These are phyloP conservation scores for Diaporthe aspalathi DNA, from an alignment of 2,329 filamentous ascomycete species.

Conservation along the genomic window DNA sequence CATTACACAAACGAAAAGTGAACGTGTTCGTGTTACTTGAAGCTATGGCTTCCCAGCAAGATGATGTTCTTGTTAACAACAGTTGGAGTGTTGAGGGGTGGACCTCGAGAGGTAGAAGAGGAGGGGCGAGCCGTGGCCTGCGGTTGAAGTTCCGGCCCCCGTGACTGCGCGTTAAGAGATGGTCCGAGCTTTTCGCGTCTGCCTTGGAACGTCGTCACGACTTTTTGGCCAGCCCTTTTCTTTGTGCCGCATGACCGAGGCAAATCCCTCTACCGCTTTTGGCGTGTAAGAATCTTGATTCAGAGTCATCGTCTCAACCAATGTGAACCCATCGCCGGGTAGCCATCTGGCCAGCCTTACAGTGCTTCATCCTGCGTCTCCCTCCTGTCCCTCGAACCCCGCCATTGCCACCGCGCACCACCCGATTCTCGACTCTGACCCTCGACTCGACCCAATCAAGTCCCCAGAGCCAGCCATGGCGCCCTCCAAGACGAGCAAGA, in stretches of 20 bases:
- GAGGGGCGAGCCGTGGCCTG: too few relatives aligned
- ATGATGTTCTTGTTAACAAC: too few relatives aligned
- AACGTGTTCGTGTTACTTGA: neutral
- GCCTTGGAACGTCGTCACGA: slow-evolving; percentile 33
- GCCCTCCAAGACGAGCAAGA: slow-evolving; percentile 32
- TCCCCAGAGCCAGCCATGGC: slow-evolving; percentile 28
- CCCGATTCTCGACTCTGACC: neutral
- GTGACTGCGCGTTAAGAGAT: slow-evolving; percentile 38
- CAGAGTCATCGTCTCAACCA: neutral
- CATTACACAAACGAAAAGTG: neutral
- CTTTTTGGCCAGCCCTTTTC: neutral
- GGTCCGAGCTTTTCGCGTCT: slow-evolving; percentile 38
- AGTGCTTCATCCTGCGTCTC: neutral
- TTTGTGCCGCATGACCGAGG: neutral
- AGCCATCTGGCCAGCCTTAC: neutral
- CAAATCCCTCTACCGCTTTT: neutral
- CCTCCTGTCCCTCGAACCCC: neutral
- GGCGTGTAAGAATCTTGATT: neutral
- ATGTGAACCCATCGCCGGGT: neutral
- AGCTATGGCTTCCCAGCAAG: too few relatives aligned
- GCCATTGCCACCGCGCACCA: neutral
- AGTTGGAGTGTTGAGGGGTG: neutral
- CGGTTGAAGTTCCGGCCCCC: neutral
- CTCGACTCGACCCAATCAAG: neutral
- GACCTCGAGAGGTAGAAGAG: neutral